phyloP scores from a whole-genome alignment of 2,329 filamentous ascomycete genomes.

The Beauveria sp. region DNA sequence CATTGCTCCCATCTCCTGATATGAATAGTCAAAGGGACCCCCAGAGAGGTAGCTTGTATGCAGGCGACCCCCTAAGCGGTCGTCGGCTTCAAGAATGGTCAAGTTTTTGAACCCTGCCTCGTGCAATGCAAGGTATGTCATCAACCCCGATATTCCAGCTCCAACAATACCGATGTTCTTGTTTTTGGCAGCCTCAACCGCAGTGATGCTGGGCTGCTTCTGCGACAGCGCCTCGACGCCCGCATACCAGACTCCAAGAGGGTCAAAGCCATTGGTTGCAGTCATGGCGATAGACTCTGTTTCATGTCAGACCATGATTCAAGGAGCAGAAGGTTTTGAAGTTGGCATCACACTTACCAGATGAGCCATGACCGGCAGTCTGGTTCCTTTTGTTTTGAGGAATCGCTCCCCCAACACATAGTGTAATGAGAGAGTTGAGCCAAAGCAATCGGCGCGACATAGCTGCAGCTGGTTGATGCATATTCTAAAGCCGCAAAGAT shows the following conservation, averaged over 20 bases:
- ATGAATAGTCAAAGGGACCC: constrained; percentile 54
- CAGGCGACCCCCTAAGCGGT: constrained; percentile 56
- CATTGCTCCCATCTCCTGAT: constrained; percentile 63
- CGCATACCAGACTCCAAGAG: constrained; percentile 47
- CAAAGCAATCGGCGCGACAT: neutral
- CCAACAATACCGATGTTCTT: constrained; percentile 58
- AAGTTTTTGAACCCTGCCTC: constrained; percentile 51
- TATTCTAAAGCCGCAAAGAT: neutral
- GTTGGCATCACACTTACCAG: neutral
- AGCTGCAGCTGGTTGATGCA: neutral
- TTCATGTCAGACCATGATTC: neutral
- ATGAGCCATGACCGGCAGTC: neutral
- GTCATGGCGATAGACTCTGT: constrained; percentile 37
- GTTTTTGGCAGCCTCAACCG: constrained; percentile 14
- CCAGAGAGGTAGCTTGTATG: constrained; percentile 55
- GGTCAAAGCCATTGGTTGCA: constrained; percentile 42
- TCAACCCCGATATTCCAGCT: constrained; percentile 57
- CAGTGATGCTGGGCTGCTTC: constrained; percentile 39
- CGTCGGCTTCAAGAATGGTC: constrained; percentile 53
- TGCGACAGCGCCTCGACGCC: constrained; percentile 51
- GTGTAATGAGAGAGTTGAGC: neutral
- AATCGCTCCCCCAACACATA: neutral
- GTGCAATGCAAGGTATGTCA: constrained; percentile 46
- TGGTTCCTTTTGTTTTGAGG: neutral
- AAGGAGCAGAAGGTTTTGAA: too few relatives aligned